A percentile compares a stretch with the other conserved stretches of the same genome.
phyloP scores from a whole-genome alignment of 805 yeast genomes.

The Zygoascus flipseniorum region DNA sequence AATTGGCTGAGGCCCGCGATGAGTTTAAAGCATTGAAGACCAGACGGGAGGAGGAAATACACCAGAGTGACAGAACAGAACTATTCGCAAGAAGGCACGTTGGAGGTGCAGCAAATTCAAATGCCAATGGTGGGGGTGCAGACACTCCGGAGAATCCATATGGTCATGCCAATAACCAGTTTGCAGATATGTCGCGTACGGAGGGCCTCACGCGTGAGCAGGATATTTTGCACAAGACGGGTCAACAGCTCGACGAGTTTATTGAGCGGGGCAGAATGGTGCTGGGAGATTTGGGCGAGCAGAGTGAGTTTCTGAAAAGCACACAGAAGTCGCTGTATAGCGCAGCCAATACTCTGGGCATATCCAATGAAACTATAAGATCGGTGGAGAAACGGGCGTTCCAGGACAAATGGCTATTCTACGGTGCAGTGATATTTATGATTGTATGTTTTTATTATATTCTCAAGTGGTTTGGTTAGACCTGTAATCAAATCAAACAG shows the following conservation, averaged over 20 bases:
- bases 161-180: background rate
- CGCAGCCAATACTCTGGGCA: slow-evolving; percentile 73
- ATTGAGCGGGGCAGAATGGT: slow-evolving; percentile 83
- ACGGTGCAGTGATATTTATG: slow-evolving; percentile 58
- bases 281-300: slow-evolving; percentile 77
- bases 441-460: slow-evolving; percentile 61
- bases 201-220: slow-evolving; percentile 68
- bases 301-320: slow-evolving; percentile 59
- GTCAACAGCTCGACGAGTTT: slow-evolving; percentile 79
- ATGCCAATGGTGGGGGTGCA: slow-evolving; percentile 3
- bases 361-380: slow-evolving; percentile 75
- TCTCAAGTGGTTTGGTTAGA: slow-evolving; percentile 41
- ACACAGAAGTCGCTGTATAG: slow-evolving; percentile 58
- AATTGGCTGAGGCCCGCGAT: slow-evolving; percentile 35
- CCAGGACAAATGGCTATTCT: slow-evolving; percentile 82
- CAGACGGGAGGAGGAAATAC: slow-evolving; percentile 45
- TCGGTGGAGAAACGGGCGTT: slow-evolving; percentile 71
- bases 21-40: slow-evolving; percentile 47
- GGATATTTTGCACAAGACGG: slow-evolving; percentile 50
- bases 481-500: background rate
- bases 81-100: slow-evolving; percentile 44
- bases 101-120: slow-evolving; percentile 3
- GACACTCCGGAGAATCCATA: slow-evolving; percentile 26
- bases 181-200: slow-evolving; percentile 29
- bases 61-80: slow-evolving; percentile 41